These are phyloP conservation scores for Ganoderma resinaceum DNA, from an alignment of 1,284 basidiomycete species.

Conservation along the genomic window DNA sequence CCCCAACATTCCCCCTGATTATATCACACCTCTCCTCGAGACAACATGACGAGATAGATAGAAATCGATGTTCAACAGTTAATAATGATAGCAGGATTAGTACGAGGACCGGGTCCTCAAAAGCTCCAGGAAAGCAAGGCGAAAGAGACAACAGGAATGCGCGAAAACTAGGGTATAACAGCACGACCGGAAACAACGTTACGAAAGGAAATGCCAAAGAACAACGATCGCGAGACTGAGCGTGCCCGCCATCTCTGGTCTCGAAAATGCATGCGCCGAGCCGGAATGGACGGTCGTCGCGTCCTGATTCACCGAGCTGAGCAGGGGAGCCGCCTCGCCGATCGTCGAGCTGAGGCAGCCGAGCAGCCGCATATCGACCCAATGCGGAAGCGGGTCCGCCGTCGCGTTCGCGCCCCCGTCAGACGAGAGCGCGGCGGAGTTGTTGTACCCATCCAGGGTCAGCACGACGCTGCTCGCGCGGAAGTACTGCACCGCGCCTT, in stretches of 20 bases:
- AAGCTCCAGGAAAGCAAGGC: background rate
- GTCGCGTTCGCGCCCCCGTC: constrained; percentile 50
- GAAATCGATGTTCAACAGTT: background rate
- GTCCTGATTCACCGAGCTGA: constrained; percentile 35
- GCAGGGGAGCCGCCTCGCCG: constrained; percentile 51
- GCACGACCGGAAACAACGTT: background rate
- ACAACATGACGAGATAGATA: background rate
- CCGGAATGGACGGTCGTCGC: background rate
- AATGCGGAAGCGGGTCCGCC: constrained; percentile 54
- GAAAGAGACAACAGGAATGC: background rate
- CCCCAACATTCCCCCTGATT: background rate
- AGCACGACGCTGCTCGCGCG: constrained; percentile 62
- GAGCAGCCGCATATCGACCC: constrained; percentile 54
- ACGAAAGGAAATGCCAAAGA: constrained; percentile 2
- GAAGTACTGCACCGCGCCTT: constrained; percentile 65
- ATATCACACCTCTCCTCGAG: background rate
- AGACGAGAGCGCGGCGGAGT: constrained; percentile 51
- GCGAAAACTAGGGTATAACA: background rate
- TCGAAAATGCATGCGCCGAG: background rate
- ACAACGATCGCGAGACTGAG: background rate
- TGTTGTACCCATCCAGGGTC: constrained; percentile 70
- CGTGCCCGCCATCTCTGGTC: background rate
- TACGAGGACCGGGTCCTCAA: background rate
- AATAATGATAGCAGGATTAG: background rate
- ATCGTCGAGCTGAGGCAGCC: constrained; percentile 63